Percentiles rank a stretch among this genome's conserved stretches.
phyloP scores from a whole-genome alignment of 164 flowering plant genomes.

The Magnolia officinalis region DNA sequence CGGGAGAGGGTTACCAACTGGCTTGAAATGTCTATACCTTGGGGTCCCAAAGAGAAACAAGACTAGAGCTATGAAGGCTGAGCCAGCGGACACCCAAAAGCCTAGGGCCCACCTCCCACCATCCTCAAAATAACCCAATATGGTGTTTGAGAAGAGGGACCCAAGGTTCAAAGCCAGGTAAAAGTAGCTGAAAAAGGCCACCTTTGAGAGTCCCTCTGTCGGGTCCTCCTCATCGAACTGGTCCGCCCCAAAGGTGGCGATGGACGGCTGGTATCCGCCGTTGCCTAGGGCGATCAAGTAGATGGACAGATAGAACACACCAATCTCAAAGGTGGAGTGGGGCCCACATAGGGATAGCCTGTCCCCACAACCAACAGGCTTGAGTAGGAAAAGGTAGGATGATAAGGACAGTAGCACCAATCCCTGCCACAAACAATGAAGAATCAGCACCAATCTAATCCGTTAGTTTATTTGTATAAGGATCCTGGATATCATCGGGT shows the following conservation, averaged over 20 bases:
- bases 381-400: slow-evolving; percentile 59
- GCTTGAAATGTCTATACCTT: slow-evolving; percentile 71
- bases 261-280: slow-evolving; percentile 95
- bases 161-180: slow-evolving; percentile 88
- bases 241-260: slow-evolving; percentile 95
- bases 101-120: slow-evolving; percentile 86
- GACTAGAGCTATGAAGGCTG: slow-evolving; percentile 61
- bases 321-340: slow-evolving; percentile 51
- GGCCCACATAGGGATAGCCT: slow-evolving; percentile 34
- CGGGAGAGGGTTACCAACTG: slow-evolving; percentile 78
- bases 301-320: slow-evolving; percentile 64
- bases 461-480: not conserved
- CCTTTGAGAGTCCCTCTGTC: slow-evolving; percentile 60
- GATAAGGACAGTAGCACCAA: slow-evolving; percentile 55
- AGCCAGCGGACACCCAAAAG: slow-evolving; percentile 72
- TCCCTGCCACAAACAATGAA: slow-evolving; percentile 46
- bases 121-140: slow-evolving; percentile 76
- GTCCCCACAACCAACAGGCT: slow-evolving; percentile 73
- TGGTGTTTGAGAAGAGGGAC: slow-evolving; percentile 79
- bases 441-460: not conserved
- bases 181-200: slow-evolving; percentile 90
- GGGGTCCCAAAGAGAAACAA: slow-evolving; percentile 69
- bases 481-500: not conserved
- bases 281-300: slow-evolving; percentile 80
- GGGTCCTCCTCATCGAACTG: slow-evolving; percentile 78